phyloP scores from a whole-genome alignment of 1,139 yeast genomes.

The Yamadazyma atlantica region DNA sequence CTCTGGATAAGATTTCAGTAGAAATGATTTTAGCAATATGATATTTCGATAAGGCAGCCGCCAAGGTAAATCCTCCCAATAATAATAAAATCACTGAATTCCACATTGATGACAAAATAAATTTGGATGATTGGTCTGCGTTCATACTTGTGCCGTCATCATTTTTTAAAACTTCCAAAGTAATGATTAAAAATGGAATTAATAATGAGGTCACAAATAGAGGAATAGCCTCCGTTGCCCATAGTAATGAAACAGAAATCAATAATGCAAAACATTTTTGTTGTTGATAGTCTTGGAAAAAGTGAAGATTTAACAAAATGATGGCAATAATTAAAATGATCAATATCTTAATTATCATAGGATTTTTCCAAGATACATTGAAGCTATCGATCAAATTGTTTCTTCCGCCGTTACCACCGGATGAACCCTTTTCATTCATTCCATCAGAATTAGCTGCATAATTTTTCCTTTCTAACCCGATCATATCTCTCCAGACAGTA shows the following conservation, averaged over 20 bases:
- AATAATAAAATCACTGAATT: slow-evolving; percentile 68
- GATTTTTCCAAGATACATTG: slow-evolving; percentile 39
- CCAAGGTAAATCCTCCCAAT: slow-evolving; percentile 71
- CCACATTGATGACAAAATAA: slow-evolving; percentile 66
- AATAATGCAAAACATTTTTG: slow-evolving; percentile 79
- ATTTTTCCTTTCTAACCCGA: slow-evolving; percentile 72
- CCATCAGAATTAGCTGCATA: slow-evolving; percentile 33
- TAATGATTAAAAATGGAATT: slow-evolving; percentile 59
- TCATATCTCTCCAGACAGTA: slow-evolving; percentile 96
- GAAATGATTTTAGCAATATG: slow-evolving; percentile 82
- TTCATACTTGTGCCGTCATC: slow-evolving; percentile 54
- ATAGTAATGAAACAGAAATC: slow-evolving; percentile 72
- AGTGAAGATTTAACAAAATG: slow-evolving; percentile 51
- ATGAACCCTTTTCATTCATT: slow-evolving; percentile 12
- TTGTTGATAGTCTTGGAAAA: slow-evolving; percentile 68
- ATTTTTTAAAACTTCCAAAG: slow-evolving; percentile 56
- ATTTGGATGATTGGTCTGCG: slow-evolving; percentile 55
- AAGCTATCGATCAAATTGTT: slow-evolving; percentile 22
- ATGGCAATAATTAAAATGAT: slow-evolving; percentile 46
- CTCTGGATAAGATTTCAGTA: slow-evolving; percentile 73
- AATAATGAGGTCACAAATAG: slow-evolving; percentile 64
- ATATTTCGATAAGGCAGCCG: slow-evolving; percentile 71
- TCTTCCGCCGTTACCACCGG: neutral
- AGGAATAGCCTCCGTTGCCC: slow-evolving; percentile 83
- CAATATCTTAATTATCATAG: slow-evolving; percentile 47